Evolutionary conservation across 2,329 filamentous ascomycete species (phyloP).

Genomic region (Colletotrichum tanaceti): DNA sequence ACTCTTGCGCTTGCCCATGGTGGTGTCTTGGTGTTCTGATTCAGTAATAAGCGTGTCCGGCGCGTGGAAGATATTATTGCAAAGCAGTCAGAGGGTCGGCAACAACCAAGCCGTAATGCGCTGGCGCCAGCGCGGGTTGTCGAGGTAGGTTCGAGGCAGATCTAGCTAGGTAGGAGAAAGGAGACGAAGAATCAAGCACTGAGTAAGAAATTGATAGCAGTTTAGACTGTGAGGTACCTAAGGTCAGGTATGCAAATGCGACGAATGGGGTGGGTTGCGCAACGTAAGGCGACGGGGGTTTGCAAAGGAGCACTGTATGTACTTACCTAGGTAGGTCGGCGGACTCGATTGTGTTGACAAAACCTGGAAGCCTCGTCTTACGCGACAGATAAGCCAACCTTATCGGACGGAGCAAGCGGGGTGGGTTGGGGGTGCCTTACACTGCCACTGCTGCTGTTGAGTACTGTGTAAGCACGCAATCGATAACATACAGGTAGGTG

Average conservation of each 20-base stretch:
- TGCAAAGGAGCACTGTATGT: not conserved
- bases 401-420: slow-evolving; percentile 6
- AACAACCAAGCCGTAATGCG: not conserved
- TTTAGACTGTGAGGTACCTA: not conserved
- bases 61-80: slow-evolving; percentile 5
- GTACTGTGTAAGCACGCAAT: slow-evolving; percentile 11
- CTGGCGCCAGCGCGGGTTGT: not conserved
- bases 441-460: not conserved
- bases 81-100: not conserved
- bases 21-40: slow-evolving; percentile 32
- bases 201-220: not conserved
- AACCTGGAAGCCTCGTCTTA: slow-evolving; percentile 8
- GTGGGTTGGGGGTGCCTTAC: not conserved
- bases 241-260: not conserved
- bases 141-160: not conserved
- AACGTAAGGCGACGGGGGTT: slow-evolving; percentile 12
- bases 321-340: not conserved
- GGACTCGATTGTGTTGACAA: not conserved
- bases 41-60: slow-evolving; percentile 13
- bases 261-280: slow-evolving; percentile 11
- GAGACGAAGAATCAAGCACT: not conserved
- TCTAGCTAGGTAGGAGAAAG: not conserved
- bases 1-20: slow-evolving; percentile 92
- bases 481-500: slow-evolving; percentile 11
- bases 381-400: slow-evolving; percentile 4